Evolutionary conservation across 768 basidiomycete genomes (phyloP).

Genomic region (Boletus rufocinnamomeus): DNA sequence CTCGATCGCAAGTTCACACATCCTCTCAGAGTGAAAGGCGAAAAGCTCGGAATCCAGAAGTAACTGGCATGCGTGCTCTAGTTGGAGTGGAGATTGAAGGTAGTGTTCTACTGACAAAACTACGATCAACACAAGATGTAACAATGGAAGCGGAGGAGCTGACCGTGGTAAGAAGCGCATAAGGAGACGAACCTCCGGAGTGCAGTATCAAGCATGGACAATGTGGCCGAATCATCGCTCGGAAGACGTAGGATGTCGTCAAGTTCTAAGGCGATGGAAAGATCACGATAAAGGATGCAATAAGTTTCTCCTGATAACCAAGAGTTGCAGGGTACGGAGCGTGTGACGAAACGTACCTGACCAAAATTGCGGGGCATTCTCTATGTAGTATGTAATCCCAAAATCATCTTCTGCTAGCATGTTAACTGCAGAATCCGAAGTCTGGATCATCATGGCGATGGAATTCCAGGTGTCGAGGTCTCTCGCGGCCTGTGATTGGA

Average conservation of each 20-base stretch:
- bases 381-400: constrained; percentile 82
- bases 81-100: constrained; percentile 77
- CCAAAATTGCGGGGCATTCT: constrained; percentile 88
- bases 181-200: constrained; percentile 75
- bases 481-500: constrained; percentile 7
- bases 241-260: constrained; percentile 79
- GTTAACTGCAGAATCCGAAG: constrained; percentile 20
- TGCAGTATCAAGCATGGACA: constrained; percentile 77
- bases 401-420: constrained; percentile 56
- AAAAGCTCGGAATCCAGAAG: constrained; percentile 88
- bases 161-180: constrained; percentile 86
- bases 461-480: constrained; percentile 7
- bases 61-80: constrained; percentile 78
- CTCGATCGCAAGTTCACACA: constrained; percentile 77
- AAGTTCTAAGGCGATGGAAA: constrained; percentile 59
- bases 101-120: constrained; percentile 64
- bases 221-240: constrained; percentile 55
- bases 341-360: constrained; percentile 56
- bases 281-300: background rate
- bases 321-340: constrained; percentile 7
- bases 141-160: constrained; percentile 27
- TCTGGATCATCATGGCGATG: constrained; percentile 19
- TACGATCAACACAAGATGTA: constrained; percentile 9
- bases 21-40: constrained; percentile 86
- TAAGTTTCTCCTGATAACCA: constrained; percentile 8